phyloP scores from a whole-genome alignment of 176 grass and related monocot species.

The Lolium rigidum region DNA sequence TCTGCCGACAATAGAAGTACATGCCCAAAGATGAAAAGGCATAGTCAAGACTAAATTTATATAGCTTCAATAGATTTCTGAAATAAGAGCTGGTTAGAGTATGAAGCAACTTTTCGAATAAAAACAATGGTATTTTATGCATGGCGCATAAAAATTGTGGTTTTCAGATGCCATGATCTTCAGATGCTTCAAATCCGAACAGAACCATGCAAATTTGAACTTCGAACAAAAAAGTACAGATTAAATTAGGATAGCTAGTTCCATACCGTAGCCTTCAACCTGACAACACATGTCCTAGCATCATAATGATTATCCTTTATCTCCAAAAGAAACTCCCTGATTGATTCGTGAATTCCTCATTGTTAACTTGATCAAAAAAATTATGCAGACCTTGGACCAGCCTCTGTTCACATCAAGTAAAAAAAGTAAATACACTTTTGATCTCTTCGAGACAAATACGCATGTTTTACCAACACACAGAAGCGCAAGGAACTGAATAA shows the following conservation, averaged over 20 bases:
- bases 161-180: neutral
- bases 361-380: slow-evolving; percentile 82
- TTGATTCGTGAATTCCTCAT: slow-evolving; percentile 75
- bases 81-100: neutral
- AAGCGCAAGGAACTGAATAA: slow-evolving; percentile 31
- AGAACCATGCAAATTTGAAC: neutral
- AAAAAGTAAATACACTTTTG: slow-evolving; percentile 34
- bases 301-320: slow-evolving; percentile 82
- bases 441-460: slow-evolving; percentile 34
- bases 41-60: neutral
- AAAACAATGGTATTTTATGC: slow-evolving; percentile 5
- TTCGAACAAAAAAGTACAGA: neutral
- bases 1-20: slow-evolving; percentile 20
- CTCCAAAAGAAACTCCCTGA: slow-evolving; percentile 85
- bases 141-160: neutral
- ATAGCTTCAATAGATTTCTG: neutral
- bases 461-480: slow-evolving; percentile 19
- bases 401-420: slow-evolving; percentile 58
- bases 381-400: slow-evolving; percentile 83
- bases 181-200: neutral
- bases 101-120: neutral
- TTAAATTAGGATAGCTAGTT: slow-evolving; percentile 21
- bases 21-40: neutral
- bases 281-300: slow-evolving; percentile 74
- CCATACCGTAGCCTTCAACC: slow-evolving; percentile 83